Conservation (phyloP, 345 rosid genomes). For the Brassica cretica region DNA sequence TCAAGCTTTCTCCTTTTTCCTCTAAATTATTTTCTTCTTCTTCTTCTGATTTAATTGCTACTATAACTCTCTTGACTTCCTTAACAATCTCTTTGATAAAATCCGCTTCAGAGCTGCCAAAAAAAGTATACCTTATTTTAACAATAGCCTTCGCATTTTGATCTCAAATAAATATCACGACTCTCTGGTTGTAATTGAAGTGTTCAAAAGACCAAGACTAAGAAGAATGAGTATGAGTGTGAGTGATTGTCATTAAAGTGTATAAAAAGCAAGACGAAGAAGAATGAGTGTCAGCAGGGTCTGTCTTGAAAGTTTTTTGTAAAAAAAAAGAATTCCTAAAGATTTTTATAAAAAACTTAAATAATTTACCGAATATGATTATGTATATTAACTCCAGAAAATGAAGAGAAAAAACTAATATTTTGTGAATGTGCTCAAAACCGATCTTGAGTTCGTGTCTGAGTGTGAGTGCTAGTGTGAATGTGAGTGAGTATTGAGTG, state of each 20-base stretch:
- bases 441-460: no score
- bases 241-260: no score
- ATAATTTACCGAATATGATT: no score
- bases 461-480: background rate
- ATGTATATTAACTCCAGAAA: no score
- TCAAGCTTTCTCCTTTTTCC: background rate
- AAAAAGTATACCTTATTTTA: background rate
- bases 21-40: background rate
- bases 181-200: background rate
- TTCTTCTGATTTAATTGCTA: background rate
- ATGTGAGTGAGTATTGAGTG: background rate
- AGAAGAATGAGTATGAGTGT: no score
- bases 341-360: no score
- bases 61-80: background rate
- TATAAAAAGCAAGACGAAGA: no score
- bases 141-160: background rate
- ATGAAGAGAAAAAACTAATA: no score
- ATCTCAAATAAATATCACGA: background rate
- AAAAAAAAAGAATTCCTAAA: no score
- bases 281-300: no score
- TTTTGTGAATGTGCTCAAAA: no score
- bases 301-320: no score
- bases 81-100: constrained; percentile 14
- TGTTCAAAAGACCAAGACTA: background rate
- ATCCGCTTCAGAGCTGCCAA: constrained; percentile 31